Base-by-base conservation (phyloP, 805 yeast genomes). In the Saturnispora serradocipensis region DNA sequence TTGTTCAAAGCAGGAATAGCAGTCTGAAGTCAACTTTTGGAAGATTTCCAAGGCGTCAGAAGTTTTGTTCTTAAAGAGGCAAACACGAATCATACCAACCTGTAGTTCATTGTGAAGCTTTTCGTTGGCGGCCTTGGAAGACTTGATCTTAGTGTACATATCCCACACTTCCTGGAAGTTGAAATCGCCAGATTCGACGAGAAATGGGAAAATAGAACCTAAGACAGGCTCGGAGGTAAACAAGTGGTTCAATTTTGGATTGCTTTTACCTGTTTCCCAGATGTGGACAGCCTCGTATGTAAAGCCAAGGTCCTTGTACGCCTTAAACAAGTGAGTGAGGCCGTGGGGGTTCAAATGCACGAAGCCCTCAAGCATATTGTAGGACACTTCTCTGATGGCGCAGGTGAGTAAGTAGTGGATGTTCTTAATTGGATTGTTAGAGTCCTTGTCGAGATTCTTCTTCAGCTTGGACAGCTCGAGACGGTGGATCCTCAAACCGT, bases 71-170 rank as follows among this genome's bases (percentile, higher is more conserved):
- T 84, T 84, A 43, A 75, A 71, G 28, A 88, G 69, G 54, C 88
- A 80, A 24, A 86, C 84, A 63, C 84, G 77, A 51, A 88, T 85
- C 79, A 87, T 81, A 48, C 90, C 85, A 44, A 80, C 79, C 47
- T 79, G 74, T 51, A 87, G 72, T 49, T 79, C 78, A 51, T 70
- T 72, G 56, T 70, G 70, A 36, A 71, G 58, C 15, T 61, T 61
- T 35, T 63, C 63, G 18, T 56, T 56, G 3, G 62, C 63, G 20
- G 58, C 61, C 45, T 72, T 72, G 51, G 68, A 67, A 5, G 55
- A 22, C 55, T 61, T 64, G 42, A 66, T 62, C 10, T 61, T 64
- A 15, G 77, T 75, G 62, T 74, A 85, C 57, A 86, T 71, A 27
- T 70, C 64, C 63, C 79, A 74, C 50, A 84, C 71, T 59, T 84